Evolutionary conservation across 768 basidiomycete genomes (phyloP), one percentile per base, ranked within the genome.

Genomic region (Dacryopinax spathularia): DNA sequence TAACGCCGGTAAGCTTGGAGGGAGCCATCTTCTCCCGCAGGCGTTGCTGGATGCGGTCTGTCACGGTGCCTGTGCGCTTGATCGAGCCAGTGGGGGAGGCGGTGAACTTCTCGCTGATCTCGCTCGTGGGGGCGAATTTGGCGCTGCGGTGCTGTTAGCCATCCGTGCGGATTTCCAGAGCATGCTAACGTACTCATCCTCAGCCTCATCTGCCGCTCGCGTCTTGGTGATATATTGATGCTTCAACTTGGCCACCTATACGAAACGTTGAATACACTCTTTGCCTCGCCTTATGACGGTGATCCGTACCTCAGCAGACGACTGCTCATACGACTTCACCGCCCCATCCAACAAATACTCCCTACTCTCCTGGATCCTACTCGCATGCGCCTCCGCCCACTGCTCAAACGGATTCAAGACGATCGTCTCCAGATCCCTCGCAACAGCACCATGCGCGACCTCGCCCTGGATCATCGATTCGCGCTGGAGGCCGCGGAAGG

Each of bases 131-230:
- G 5, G 91, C 90, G 70, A 95, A 95, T 70, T 89, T 91, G 39
- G 83, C 89, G 72, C 92, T 95, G 70, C 4, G 61, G 18, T 36
- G 64, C 66, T 48, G 64, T 69, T 63, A 63, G 48, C 60, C 27
- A 22, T 33, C 33, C 33, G 48, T 33, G 18, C 36, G 22, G 2
- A 33, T 43, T 61, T 43, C 66, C 64, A 56, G 60, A 61, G 43
- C 20, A 15, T 1, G 4, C 36, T 33, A 31, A 78, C 91, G 70
- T 74, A 95, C 93, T 95, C 92, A 72, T 96, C 93, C 72, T 91
- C 91, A 7, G 87, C 86, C 70, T 96, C 93, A 69, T 96, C 93
- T 16, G 93, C 92, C 37, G 82, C 82, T 62, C 89, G 82, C 0
- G 82, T 85, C 73, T 92, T 95, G 33, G 79, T 74, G 12, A 90